A percentile compares a stretch with the other conserved stretches of the same genome.
Conservation (phyloP, 352 stramenopile genomes). For the Phytopythium vexans region DNA sequence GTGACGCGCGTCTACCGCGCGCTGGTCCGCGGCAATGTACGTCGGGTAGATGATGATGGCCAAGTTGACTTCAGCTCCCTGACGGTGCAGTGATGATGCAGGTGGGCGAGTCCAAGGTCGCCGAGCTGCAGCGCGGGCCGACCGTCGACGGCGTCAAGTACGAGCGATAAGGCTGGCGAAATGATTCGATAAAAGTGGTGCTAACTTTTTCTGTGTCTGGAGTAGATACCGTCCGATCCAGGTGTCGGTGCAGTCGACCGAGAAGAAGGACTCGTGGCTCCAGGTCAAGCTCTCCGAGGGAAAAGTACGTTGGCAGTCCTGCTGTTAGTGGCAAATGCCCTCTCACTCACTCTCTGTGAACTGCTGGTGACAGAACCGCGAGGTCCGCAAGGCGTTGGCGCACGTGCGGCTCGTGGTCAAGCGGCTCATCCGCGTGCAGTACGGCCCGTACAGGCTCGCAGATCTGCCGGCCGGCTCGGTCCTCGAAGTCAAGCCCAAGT, state of each 20-base stretch:
- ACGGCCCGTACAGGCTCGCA: slow-evolving; percentile 85
- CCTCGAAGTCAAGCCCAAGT: slow-evolving; percentile 70
- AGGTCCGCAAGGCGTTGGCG: slow-evolving; percentile 86
- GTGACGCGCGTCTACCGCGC: slow-evolving; percentile 81
- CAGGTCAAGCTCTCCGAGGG: slow-evolving; percentile 84
- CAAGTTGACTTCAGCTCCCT: no score
- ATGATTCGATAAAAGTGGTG: no score
- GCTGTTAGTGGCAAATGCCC: no score
- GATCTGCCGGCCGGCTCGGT: slow-evolving; percentile 74
- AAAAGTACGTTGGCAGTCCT: slow-evolving; percentile 67
- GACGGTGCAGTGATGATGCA: slow-evolving; percentile 7
- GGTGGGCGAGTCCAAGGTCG: slow-evolving; percentile 78
- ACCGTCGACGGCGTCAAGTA: slow-evolving; percentile 84
- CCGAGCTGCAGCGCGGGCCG: slow-evolving; percentile 68
- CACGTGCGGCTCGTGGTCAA: slow-evolving; percentile 87
- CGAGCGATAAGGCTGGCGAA: slow-evolving; percentile 4
- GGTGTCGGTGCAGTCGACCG: slow-evolving; percentile 66
- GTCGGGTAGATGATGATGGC: not conserved
- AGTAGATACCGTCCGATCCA: slow-evolving; percentile 68
- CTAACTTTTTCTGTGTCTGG: no score
- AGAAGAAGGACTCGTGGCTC: slow-evolving; percentile 90
- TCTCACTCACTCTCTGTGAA: not conserved
- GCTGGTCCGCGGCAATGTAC: slow-evolving; percentile 71
- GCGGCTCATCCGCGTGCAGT: slow-evolving; percentile 86
- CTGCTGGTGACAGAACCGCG: slow-evolving; percentile 67